Evolutionary conservation across 495 filamentous ascomycete species (phyloP).

Genomic region (Neurospora tetrasperma): DNA sequence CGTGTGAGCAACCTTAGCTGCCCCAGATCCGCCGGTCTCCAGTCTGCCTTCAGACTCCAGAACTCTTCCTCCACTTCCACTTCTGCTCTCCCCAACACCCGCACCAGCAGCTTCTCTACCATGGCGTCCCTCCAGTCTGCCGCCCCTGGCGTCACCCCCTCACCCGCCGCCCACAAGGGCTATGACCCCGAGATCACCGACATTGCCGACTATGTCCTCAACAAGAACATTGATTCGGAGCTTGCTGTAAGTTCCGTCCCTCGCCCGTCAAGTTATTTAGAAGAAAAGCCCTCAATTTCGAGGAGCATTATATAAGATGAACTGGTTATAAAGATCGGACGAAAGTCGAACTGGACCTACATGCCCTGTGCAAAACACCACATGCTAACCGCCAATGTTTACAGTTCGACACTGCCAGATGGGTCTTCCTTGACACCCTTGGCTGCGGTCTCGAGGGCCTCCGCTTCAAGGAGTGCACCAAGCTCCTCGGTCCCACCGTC

Average conservation of each 20-base stretch:
- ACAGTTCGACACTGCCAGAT: conserved; percentile 85
- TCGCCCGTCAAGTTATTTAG: not conserved
- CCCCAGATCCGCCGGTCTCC: not conserved
- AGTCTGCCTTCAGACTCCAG: conserved; percentile 7
- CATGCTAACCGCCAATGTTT: conserved; percentile 13
- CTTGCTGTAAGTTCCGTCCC: conserved; percentile 60
- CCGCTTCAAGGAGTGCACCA: conserved; percentile 89
- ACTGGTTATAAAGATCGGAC: not conserved
- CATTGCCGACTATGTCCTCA: conserved; percentile 88
- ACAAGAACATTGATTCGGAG: conserved; percentile 80
- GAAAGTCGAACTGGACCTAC: not conserved
- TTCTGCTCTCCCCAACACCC: conserved; percentile 13
- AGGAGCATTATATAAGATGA: not conserved
- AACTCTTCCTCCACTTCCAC: conserved; percentile 12
- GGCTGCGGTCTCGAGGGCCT: conserved; percentile 94
- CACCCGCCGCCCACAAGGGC: conserved; percentile 41
- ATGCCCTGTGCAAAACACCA: not conserved
- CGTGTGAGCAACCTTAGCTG: conserved; percentile 1
- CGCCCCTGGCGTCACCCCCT: conserved; percentile 30
- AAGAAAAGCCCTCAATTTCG: conserved; percentile 1
- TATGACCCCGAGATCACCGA: conserved; percentile 90
- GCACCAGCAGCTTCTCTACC: conserved; percentile 42
- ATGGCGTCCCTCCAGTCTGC: conserved; percentile 44
- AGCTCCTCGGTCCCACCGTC: conserved; percentile 90
- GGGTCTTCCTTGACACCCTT: conserved; percentile 88